Percentiles rank a stretch among this genome's conserved stretches.
Evolutionary conservation across 495 filamentous ascomycete genomes (phyloP).

Genomic region (Talaromyces adpressus): DNA sequence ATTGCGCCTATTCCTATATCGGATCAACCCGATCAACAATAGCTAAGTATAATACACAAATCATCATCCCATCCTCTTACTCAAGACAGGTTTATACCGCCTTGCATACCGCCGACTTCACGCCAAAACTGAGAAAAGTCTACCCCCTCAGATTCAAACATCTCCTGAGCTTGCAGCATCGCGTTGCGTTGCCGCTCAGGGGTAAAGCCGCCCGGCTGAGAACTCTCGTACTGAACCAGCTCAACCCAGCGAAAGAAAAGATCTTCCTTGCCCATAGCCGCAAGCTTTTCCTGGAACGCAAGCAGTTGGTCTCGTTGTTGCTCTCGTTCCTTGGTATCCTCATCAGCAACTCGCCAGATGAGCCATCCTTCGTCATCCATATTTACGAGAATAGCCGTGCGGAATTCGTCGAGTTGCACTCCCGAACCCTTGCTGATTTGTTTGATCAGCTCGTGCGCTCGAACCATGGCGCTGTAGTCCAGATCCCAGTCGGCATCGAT

Average conservation of each 20-base stretch:
- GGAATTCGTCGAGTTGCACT: constrained; percentile 45
- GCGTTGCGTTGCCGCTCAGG: constrained; percentile 57
- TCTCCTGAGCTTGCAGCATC: constrained; percentile 55
- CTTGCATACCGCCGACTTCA: constrained; percentile 60
- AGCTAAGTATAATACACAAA: background rate
- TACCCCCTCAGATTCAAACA: constrained; percentile 64
- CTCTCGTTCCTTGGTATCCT: constrained; percentile 39
- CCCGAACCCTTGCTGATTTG: constrained; percentile 37
- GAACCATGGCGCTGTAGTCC: constrained; percentile 69
- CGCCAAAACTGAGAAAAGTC: constrained; percentile 73
- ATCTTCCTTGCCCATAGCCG: constrained; percentile 68
- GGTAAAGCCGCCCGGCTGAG: constrained; percentile 64
- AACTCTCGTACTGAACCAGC: constrained; percentile 74
- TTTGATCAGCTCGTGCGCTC: constrained; percentile 55
- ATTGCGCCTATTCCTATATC: background rate
- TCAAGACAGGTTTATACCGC: constrained; percentile 8
- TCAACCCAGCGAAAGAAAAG: constrained; percentile 85
- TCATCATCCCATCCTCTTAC: background rate
- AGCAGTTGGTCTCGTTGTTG: constrained; percentile 54
- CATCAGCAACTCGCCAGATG: constrained; percentile 45
- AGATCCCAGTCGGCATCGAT: constrained; percentile 76
- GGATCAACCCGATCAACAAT: background rate
- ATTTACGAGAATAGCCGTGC: constrained; percentile 58
- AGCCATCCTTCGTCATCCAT: constrained; percentile 61
- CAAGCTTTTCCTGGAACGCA: constrained; percentile 63